Base-by-base conservation (phyloP, 768 basidiomycete species). In the Phlebiopsis gigantea region DNA sequence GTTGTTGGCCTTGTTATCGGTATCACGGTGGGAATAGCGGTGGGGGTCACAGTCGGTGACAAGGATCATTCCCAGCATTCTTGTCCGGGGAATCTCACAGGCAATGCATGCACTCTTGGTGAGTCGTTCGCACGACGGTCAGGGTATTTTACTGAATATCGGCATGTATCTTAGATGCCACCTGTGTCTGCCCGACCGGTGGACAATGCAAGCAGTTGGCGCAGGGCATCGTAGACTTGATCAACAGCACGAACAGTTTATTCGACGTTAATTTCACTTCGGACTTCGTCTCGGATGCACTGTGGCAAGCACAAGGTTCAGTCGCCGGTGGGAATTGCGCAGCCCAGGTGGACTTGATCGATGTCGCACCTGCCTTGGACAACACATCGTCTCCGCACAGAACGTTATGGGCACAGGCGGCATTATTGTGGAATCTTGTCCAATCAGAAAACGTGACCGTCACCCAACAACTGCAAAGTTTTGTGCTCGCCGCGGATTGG, bases 381-480 rank as follows among this genome's bases (percentile, higher is more conserved):
- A 62, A 71, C 3, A 57, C 61, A 6, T 68, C 55, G 9, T 73
- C 72, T 42, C 78, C 80, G 14, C 81, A 80, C 60, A 74, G 81
- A 30, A 81, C 80, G 6, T 62, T 66, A 22, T 88, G 84, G 84
- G 79, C 81, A 0, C 79, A 80, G 65, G 66, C 79, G 5, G 80
- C 83, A 17, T 61, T 88, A 30, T 71, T 88, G 2, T 88, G 83
- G 82, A 81, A 80, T 62, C 67, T 82, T 10, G 71, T 81, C 4
- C 72, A 78, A 62, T 79, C 80, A 0, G 77, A 79, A 60, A 75
- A 85, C 66, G 52, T 71, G 5, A 62, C 63, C 24, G 65, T 74
- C 5, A 69, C 76, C 19, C 50, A 61, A 41, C 64, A 64, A 21
- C 66, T 87, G 59, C 79, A 77, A 56, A 57, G 70, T 4, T 85